Percentiles rank a stretch among this genome's conserved stretches.
Conservation (phyloP, 257 asterid species). For the Solanum medicagineum region DNA sequence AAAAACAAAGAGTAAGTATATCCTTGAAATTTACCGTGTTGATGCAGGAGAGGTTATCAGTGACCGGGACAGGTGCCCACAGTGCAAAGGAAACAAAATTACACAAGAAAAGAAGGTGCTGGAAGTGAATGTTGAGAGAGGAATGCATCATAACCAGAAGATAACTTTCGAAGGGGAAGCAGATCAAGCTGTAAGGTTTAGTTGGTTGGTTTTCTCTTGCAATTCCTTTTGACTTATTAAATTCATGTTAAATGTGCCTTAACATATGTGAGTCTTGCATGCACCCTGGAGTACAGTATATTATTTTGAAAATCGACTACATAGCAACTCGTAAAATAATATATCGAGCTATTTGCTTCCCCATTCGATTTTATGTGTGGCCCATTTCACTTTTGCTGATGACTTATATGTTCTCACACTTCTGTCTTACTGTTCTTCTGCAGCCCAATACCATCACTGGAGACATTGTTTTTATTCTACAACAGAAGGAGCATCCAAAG, state of each 20-base stretch:
- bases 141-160: constrained; percentile 26
- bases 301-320: not conserved
- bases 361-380: not conserved
- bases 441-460: constrained; percentile 25
- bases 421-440: not conserved
- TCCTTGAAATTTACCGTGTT: not conserved
- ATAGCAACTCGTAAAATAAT: not conserved
- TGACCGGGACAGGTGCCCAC: constrained; percentile 24
- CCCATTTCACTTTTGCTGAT: not conserved
- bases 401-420: not conserved
- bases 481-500: constrained; percentile 22
- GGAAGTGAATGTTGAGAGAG: constrained; percentile 33
- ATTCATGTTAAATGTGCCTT: not conserved
- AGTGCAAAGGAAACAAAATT: constrained; percentile 32
- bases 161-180: constrained; percentile 27
- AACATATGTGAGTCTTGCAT: not conserved
- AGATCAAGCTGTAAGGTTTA: constrained; percentile 30
- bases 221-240: not conserved
- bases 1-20: not conserved
- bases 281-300: not conserved
- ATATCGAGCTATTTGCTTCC: not conserved
- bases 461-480: constrained; percentile 12
- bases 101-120: constrained; percentile 20
- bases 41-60: constrained; percentile 26
- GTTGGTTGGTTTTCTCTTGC: not conserved